These are phyloP conservation scores for Fusarium phyllophilum DNA, from an alignment of 2,329 filamentous ascomycete genomes.

Conservation along the genomic window DNA sequence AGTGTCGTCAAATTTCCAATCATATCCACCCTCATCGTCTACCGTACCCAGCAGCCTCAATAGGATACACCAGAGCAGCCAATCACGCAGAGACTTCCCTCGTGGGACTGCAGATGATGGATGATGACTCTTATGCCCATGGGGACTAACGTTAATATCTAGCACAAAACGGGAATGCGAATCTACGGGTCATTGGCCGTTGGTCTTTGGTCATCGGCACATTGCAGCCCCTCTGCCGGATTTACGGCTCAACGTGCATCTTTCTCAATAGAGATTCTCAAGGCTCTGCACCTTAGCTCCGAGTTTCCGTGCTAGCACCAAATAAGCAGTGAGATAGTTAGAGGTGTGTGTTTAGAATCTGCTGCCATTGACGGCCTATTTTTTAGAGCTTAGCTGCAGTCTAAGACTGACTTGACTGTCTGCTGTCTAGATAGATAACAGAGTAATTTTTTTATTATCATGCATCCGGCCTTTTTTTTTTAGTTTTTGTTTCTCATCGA, in stretches of 20 bases:
- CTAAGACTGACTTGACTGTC: background rate
- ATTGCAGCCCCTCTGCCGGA: slow-evolving; percentile 31
- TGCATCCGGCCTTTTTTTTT: slow-evolving; percentile 11
- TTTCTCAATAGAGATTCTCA: background rate
- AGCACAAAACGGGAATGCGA: background rate
- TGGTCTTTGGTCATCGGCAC: slow-evolving; percentile 22
- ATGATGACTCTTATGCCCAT: slow-evolving; percentile 40
- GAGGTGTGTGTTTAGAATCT: slow-evolving; percentile 21
- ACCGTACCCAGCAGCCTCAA: slow-evolving; percentile 23
- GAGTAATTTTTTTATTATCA: background rate
- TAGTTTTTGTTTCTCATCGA: background rate
- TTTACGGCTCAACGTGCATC: slow-evolving; percentile 39
- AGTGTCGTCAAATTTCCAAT: slow-evolving; percentile 19
- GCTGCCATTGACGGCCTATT: background rate
- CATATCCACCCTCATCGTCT: slow-evolving; percentile 11
- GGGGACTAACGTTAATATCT: slow-evolving; percentile 6
- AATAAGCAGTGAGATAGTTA: background rate
- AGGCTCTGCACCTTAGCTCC: slow-evolving; percentile 25
- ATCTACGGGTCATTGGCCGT: slow-evolving; percentile 4
- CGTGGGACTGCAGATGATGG: slow-evolving; percentile 25
- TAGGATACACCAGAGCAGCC: background rate
- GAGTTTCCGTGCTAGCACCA: slow-evolving; percentile 11
- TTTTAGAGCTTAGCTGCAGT: slow-evolving; percentile 4
- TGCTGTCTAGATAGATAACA: background rate
- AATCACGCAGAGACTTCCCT: slow-evolving; percentile 1